Evolutionary conservation across 208 protist species (phyloP).

Genomic region (Crithidia brevicula): DNA sequence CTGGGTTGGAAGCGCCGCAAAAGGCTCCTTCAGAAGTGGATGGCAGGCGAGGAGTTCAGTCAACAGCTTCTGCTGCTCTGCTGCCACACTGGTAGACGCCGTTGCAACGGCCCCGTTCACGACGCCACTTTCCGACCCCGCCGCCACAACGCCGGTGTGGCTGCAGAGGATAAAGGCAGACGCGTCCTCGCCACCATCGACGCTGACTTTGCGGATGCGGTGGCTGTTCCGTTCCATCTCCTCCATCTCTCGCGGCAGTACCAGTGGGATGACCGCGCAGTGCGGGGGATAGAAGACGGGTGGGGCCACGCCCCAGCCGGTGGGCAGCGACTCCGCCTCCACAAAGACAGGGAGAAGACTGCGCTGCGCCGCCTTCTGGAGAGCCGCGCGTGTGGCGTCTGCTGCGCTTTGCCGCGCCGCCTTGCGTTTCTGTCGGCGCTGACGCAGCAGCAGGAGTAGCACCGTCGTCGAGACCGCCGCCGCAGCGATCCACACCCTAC

Average conservation of each 20-base stretch:
- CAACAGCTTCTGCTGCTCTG: constrained; percentile 8
- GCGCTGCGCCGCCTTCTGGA: background rate
- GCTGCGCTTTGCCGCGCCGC: constrained; percentile 4
- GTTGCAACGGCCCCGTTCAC: background rate
- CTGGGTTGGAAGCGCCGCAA: background rate
- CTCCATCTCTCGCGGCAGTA: constrained; percentile 33
- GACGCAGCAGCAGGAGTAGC: constrained; percentile 13
- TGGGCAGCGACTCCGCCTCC: constrained; percentile 27
- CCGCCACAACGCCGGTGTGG: constrained; percentile 10
- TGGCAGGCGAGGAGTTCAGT: constrained; percentile 20
- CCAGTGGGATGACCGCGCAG: constrained; percentile 46
- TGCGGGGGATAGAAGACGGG: constrained; percentile 53
- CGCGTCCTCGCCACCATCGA: background rate
- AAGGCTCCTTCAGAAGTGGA: constrained; percentile 16
- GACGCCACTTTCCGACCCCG: background rate
- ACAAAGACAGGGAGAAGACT: constrained; percentile 34
- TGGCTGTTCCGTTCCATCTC: constrained; percentile 11
- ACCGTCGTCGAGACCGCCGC: constrained; percentile 5
- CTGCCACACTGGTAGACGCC: background rate
- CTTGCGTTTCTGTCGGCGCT: constrained; percentile 9
- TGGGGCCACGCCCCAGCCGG: constrained; percentile 45
- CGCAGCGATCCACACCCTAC: constrained; percentile 17
- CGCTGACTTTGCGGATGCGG: constrained; percentile 4
- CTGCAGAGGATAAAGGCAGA: constrained; percentile 26
- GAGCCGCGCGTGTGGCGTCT: background rate